phyloP scores from a whole-genome alignment of 768 basidiomycete species.

The Russula vinacea region DNA sequence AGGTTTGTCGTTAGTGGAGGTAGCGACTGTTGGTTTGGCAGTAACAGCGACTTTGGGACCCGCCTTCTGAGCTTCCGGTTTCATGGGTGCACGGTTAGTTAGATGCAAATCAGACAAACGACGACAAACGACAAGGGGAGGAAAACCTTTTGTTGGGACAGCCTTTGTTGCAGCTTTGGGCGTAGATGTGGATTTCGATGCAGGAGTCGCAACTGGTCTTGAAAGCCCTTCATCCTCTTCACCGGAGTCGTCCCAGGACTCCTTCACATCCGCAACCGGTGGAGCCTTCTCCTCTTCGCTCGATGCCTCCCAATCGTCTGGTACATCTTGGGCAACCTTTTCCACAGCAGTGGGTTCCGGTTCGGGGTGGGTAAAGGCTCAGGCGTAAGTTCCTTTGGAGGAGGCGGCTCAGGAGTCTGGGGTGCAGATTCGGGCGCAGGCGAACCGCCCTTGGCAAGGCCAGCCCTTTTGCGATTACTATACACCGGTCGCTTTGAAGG shows the following conservation, averaged over 20 bases:
- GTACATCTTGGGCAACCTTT: slow-evolving; percentile 37
- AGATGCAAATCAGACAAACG: background rate
- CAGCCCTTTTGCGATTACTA: slow-evolving; percentile 79
- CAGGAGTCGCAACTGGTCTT: slow-evolving; percentile 14
- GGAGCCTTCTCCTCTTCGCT: slow-evolving; percentile 50
- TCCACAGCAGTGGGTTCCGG: slow-evolving; percentile 33
- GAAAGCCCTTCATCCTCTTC: slow-evolving; percentile 35
- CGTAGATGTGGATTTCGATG: slow-evolving; percentile 7
- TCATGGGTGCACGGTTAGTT: slow-evolving; percentile 22
- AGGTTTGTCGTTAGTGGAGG: slow-evolving; percentile 33
- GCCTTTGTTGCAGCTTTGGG: slow-evolving; percentile 1
- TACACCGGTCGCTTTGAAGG: slow-evolving; percentile 76
- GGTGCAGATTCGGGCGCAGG: slow-evolving; percentile 55
- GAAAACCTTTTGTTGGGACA: slow-evolving; percentile 17
- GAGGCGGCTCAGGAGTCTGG: slow-evolving; percentile 29
- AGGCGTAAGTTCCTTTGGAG: slow-evolving; percentile 26
- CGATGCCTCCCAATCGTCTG: slow-evolving; percentile 62
- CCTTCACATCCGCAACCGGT: slow-evolving; percentile 29
- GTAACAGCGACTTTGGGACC: slow-evolving; percentile 3
- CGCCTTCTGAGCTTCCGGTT: slow-evolving; percentile 10
- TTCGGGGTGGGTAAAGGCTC: slow-evolving; percentile 31
- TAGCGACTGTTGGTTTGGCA: slow-evolving; percentile 25
- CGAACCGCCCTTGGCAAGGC: slow-evolving; percentile 50
- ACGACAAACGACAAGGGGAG: background rate
- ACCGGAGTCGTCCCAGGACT: slow-evolving; percentile 49